These are phyloP conservation scores for Camellia sinensis DNA, from an alignment of 148 eudicot species.

Conservation along the genomic window DNA sequence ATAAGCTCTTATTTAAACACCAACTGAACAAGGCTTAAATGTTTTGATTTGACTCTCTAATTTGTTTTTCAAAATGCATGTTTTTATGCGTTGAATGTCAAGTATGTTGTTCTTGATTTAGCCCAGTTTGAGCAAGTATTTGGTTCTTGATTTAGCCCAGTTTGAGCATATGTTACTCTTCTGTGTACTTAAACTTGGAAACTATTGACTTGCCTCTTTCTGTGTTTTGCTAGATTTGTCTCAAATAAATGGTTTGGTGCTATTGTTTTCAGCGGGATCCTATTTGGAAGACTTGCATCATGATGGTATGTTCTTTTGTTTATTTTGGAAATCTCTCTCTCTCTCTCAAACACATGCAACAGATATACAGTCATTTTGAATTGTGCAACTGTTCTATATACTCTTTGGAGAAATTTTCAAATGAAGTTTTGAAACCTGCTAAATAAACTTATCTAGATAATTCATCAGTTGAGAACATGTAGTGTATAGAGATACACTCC, in stretches of 20 bases:
- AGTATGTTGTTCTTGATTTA: conserved; percentile 4
- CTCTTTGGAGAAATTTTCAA: neutral
- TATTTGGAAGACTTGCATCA: conserved; percentile 57
- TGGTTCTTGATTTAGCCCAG: neutral
- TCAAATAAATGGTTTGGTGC: conserved; percentile 93
- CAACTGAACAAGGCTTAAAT: neutral
- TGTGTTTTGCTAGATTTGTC: conserved; percentile 47
- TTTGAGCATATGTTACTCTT: neutral
- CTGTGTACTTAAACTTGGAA: neutral
- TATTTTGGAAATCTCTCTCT: no score
- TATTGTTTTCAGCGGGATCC: conserved; percentile 59
- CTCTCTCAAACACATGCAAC: neutral
- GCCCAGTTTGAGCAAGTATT: neutral
- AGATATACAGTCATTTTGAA: neutral
- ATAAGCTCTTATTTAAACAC: conserved; percentile 3
- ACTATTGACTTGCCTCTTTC: conserved; percentile 3
- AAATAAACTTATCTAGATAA: neutral
- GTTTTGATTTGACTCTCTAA: neutral
- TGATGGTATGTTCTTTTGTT: conserved; percentile 19
- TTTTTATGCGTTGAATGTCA: neutral
- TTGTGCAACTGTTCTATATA: neutral
- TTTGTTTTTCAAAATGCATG: neutral
- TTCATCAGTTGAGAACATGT: neutral
- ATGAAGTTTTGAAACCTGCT: neutral
- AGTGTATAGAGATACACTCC: neutral